Evolutionary conservation across 2,329 filamentous ascomycete species (phyloP).

Genomic region (Diaporthe destruens): DNA sequence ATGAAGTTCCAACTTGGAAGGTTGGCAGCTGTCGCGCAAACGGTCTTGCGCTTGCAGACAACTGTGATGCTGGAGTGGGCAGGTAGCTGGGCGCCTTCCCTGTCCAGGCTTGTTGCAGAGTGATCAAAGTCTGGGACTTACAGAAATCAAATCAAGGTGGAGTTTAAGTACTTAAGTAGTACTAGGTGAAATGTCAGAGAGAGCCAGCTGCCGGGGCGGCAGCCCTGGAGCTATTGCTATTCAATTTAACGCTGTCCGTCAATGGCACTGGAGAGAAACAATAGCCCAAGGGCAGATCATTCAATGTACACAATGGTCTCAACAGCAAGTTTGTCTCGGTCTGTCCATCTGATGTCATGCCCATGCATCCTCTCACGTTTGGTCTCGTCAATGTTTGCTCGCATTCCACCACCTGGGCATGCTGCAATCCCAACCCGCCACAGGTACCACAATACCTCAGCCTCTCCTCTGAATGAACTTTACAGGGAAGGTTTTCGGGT

Average conservation of each 20-base stretch:
- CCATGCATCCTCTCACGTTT: neutral
- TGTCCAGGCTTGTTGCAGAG: too few relatives aligned
- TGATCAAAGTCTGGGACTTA: too few relatives aligned
- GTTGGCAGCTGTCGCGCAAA: neutral
- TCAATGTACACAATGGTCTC: neutral
- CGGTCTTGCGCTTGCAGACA: neutral
- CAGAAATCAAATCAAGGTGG: too few relatives aligned
- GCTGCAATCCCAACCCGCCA: neutral
- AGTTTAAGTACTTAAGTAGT: neutral
- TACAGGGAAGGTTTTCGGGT: conserved; percentile 7
- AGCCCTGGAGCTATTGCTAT: too few relatives aligned
- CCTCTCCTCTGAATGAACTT: conserved; percentile 14
- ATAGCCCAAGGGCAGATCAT: neutral
- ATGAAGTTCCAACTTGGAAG: too few relatives aligned
- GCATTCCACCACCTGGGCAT: neutral
- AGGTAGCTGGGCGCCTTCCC: conserved; percentile 15
- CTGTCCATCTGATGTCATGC: neutral
- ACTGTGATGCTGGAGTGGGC: conserved; percentile 2
- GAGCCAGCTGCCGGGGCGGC: neutral
- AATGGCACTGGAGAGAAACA: neutral
- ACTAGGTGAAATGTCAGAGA: neutral
- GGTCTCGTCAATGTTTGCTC: neutral
- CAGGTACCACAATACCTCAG: neutral
- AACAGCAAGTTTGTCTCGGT: neutral
- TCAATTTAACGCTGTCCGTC: neutral